phyloP scores from a whole-genome alignment of 108 stramenopile species.

The Nannochloropsis gaditana region DNA sequence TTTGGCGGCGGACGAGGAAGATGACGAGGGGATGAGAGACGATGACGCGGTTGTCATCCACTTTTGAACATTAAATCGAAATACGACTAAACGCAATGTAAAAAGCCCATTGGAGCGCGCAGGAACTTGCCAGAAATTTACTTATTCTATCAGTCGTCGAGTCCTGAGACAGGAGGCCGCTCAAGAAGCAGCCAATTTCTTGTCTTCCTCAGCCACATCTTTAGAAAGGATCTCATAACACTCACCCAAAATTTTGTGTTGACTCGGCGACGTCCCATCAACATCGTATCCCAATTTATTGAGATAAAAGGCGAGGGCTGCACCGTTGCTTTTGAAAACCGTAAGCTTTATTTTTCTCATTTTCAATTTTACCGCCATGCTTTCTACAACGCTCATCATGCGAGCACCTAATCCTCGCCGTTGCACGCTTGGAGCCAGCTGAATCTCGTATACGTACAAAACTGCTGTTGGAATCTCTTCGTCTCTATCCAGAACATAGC shows the following conservation, averaged over 20 bases:
- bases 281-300: background rate
- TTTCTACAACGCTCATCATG: background rate
- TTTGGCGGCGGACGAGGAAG: slow-evolving; percentile 3
- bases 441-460: slow-evolving; percentile 17
- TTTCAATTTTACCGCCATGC: background rate
- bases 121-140: background rate
- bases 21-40: background rate
- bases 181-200: background rate
- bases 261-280: background rate
- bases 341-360: slow-evolving; percentile 9
- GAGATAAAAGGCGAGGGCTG: background rate
- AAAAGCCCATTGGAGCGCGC: background rate
- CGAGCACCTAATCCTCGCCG: background rate
- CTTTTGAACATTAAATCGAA: background rate
- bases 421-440: slow-evolving; percentile 11
- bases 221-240: slow-evolving; percentile 7
- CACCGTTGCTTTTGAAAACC: background rate
- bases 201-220: background rate
- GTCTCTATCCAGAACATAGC: background rate
- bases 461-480: background rate
- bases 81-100: background rate
- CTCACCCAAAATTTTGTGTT: background rate
- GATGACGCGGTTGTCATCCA: background rate
- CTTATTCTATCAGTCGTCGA: background rate
- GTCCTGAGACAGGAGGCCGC: background rate